Evolutionary conservation across 305 asterid species (phyloP), one percentile per base, ranked within the genome.

Genomic region (Rubia balearica): DNA sequence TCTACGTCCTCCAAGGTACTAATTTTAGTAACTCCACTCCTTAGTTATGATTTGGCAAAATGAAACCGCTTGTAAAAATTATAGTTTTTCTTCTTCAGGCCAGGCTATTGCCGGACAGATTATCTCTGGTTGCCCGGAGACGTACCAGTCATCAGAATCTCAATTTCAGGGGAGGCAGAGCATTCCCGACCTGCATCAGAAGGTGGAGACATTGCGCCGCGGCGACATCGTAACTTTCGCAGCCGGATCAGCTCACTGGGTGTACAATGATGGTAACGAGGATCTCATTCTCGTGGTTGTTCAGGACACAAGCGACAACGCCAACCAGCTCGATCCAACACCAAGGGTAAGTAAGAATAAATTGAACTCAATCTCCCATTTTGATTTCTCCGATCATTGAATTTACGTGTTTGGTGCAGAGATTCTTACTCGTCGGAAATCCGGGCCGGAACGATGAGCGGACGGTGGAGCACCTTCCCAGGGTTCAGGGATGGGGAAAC

Each of bases 181-280:
- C 17, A 75, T 78, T 73, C 70, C 27, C 6, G 83, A 82, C 49
- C 75, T 80, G 0, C 91, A 87, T 49, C 96, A 89, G 81, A 86
- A 78, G 48, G 73, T 89, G 24, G 86, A 71, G 64, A 74, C 77
- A 33, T 74, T 78, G 49, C 71, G 71, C 0, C 69, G 80, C 59
- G 96, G 96, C 6, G 96, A 89, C 64, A 36, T 87, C 10, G 0
- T 85, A 1, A 89, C 87, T 8, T 17, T 83, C 56, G 83, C 83
- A 0, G 96, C 89, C 0, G 93, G 91, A 6, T 77, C 84, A 7
- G 86, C 89, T 73, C 91, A 85, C 71, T 89, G 94, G 96, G 71
- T 51, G 10, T 87, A 85, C 85, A 89, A 87, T 49, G 75, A 81
- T 22, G 94, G 86, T 21, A 79, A 85, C 3, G 68, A 84, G 13